Evolutionary conservation across 768 basidiomycete species (phyloP), one percentile per base, ranked within the genome.

Genomic region (Hericium erinaceus): DNA sequence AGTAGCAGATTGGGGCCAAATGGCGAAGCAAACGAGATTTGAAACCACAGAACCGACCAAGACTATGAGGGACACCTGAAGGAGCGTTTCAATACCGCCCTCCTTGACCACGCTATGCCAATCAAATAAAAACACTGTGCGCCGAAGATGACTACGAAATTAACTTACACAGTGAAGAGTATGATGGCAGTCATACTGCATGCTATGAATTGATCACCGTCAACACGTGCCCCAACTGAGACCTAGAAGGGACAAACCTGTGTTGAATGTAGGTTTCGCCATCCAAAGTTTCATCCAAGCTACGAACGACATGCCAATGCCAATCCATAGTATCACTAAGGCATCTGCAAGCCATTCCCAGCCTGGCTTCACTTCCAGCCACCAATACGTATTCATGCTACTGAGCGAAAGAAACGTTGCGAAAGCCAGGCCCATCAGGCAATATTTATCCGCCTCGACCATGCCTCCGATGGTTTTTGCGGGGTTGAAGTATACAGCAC

Each of bases 201-300:
- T 10, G 90, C 90, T 89, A 54, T 56, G 46, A 53, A 57, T 11
- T 15, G 57, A 40, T 55, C 59, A 24, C 39, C n/a, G 16, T 20
- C 26, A 18, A n/a, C 16, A 39, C 18, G 50, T 20, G 24, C 6
- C 2, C 16, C 44, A 13, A 1, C 15, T 18, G 3, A 26, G 16
- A 13, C 8, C 2, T 28, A 22, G 1, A 37, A n/a, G 16, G 41
- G 39, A 65, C 74, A 59, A 66, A 83, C 89, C 90, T n/a, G 91
- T 87, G 64, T 92, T 92, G 65, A 93, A 97, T 18, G 87, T 84
- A 2, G 92, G 90, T 66, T 87, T 94, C 11, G 75, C 79, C 79
- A 98, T 92, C 84, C 87, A 92, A 2, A 89, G 80, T 69, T 98
- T 98, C 73, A 86, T 82, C 89, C 91, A 98, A 1, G 94, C 92